phyloP scores from a whole-genome alignment of 1,139 yeast genomes.

The Saccharomyces hybrid region DNA sequence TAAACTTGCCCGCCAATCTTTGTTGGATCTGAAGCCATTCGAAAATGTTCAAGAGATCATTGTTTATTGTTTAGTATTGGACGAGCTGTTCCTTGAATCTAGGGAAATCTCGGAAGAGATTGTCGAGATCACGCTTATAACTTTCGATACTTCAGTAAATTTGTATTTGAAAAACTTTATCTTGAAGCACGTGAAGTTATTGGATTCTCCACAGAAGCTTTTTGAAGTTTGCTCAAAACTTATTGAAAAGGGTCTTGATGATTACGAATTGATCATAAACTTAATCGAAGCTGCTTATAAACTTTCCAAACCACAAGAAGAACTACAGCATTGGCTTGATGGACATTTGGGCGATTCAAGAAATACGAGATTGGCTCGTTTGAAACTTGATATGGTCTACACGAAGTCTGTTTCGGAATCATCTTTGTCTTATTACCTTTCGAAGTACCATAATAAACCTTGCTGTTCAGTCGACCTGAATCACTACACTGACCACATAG shows the following conservation, averaged over 20 bases:
- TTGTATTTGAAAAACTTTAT: constrained; percentile 29
- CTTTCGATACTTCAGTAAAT: constrained; percentile 23
- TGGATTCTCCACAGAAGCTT: constrained; percentile 12
- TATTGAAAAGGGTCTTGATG: constrained; percentile 24
- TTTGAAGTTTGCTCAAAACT: constrained; percentile 14
- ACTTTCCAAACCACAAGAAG: constrained; percentile 13
- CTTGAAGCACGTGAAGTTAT: constrained; percentile 15
- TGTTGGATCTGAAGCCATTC: constrained; percentile 22
- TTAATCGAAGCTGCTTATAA: constrained; percentile 19
- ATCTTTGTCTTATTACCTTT: constrained; percentile 20
- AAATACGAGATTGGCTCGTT: constrained; percentile 23
- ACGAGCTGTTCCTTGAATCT: constrained; percentile 19
- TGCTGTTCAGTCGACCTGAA: constrained; percentile 27
- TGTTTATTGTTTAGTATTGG: constrained; percentile 26
- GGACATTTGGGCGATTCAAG: constrained; percentile 22
- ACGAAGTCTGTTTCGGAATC: constrained; percentile 12
- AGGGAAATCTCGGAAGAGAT: constrained; percentile 18
- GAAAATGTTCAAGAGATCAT: constrained; percentile 26
- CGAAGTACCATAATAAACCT: constrained; percentile 27
- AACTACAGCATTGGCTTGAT: constrained; percentile 12
- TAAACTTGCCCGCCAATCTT: constrained; percentile 19
- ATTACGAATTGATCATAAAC: constrained; percentile 22
- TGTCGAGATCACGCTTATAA: constrained; percentile 19
- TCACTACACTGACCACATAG: constrained; percentile 12
- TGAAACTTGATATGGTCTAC: constrained; percentile 23